Evolutionary conservation across 2,329 filamentous ascomycete species (phyloP), one percentile per base, ranked within the genome.

Genomic region (Zopfia rhizophila): DNA sequence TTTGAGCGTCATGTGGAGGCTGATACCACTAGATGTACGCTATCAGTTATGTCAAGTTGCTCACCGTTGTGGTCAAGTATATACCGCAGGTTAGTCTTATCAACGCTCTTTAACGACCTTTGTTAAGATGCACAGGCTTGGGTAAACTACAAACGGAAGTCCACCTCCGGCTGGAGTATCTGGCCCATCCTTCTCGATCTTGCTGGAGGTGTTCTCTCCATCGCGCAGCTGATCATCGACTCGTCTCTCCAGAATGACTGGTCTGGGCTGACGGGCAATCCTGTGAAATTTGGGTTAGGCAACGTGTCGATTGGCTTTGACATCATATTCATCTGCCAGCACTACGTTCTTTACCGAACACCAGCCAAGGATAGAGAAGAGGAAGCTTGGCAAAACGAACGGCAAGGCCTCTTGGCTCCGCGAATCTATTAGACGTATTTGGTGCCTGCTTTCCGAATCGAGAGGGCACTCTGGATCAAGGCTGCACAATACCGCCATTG

Each of bases 51-150:
- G 87, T 96, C 67, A 99, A 99, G 75, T 79, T 99, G 23, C 72
- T 92, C 42, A 84, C 96, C 56, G 96, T 93, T 0, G 76, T 97
- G 18, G 82, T 96, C 73, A 99, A 99, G 75, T 97, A 97, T 73
- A 86, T 90, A 33, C 94, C 94, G 4, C 91, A 96, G 77, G 84
- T 89, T 25, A 12, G 35, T 31, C 7, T 12, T 8, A 10, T 16
- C 8, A 8, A 32, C 7, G 8, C 29, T 8, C 7, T 12, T 8
- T 8, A 8, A 12, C 8, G 14, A 17, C 8, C 8, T 8, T 16
- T 8, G 14, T 14, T 32, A 32, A 32, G 29, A 7, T 8, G 11
- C 29, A 32, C 69, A 72, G 33, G 66, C 56, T 10, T 79, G 88
- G 63, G 80, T 88, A 59, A 97, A 97, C 76, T 91, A 88, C 69